Base-by-base conservation (phyloP, 2,329 filamentous ascomycete species). In the Sporothrix phasma region DNA sequence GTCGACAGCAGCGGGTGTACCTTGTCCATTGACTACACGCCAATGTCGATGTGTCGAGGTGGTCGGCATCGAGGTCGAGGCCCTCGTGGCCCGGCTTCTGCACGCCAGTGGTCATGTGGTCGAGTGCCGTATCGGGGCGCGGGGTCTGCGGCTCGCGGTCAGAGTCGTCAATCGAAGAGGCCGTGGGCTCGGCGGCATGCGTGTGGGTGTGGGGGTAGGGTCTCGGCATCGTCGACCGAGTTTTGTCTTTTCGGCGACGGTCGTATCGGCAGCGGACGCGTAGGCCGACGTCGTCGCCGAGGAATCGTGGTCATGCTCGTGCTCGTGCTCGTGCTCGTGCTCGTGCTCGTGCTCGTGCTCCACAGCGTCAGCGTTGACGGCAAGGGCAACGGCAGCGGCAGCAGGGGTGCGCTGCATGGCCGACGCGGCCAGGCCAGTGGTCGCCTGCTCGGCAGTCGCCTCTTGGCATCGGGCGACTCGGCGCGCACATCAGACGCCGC, bases 121-220 rank as follows among this genome's bases (percentile, higher is more conserved):
- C 54, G 34, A 66, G 22, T 1, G 45, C 29, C 6, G 66, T 65
- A 3, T 67, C 66, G 5, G 63, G 59, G 4, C 64, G 64, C 0
- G 69, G 69, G 2, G 69, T 69, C 63, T 65, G 61, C 7, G 66
- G 67, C 43, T 69, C 67, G 0, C 41, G 31, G n/a, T 67, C 54
- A 2, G 64, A 69, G 29, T 67, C 67, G 47, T 70, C 68, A 37
- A 66, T 39, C 1, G 61, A 62, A 7, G 65, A 65, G 3, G 63
- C 58, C 10, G 66, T 65, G 2, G 53, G 51, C 26, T 66, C 67
- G 2, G 62, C 34, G 7, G 60, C 61, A 17, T 64, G n/a, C n/a
- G n/a, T n/a, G n/a, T 63, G 3, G 60, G 58, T 2, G 64, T 54
- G n/a, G 58, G n/a, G 61, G 26, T 15, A 49, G 7, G 15, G 61